These are phyloP conservation scores for Jatropha multifida DNA, from an alignment of 441 rosid species.

Conservation along the genomic window DNA sequence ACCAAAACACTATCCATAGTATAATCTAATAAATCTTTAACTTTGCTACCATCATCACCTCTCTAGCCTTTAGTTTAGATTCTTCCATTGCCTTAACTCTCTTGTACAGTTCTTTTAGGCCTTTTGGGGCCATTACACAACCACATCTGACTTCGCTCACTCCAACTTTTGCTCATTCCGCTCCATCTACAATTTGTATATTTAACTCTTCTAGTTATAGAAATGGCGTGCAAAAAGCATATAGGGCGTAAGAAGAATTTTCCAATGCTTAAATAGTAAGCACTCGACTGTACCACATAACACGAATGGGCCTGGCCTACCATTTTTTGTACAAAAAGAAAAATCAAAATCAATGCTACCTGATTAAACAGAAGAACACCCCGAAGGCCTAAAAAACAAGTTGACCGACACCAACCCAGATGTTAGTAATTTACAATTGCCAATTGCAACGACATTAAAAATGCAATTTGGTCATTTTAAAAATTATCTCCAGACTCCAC, in stretches of 20 bases:
- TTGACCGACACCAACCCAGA: conserved; percentile 15
- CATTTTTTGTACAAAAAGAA: not conserved
- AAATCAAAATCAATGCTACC: not conserved
- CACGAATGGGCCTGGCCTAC: not conserved
- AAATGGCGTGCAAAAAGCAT: not conserved
- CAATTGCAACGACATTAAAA: not conserved
- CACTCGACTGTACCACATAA: not conserved
- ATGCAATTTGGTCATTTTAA: conserved; percentile 19
- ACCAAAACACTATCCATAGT: conserved; percentile 12
- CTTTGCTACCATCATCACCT: conserved; percentile 3
- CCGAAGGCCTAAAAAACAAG: not conserved
- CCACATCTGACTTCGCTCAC: not conserved
- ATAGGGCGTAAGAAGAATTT: not conserved
- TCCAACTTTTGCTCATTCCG: conserved; percentile 19
- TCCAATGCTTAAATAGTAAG: not conserved
- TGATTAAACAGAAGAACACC: not conserved
- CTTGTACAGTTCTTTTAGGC: no score
- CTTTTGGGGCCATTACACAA: not conserved
- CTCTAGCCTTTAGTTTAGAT: not conserved
- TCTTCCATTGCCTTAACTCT: conserved; percentile 19
- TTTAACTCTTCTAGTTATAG: not conserved
- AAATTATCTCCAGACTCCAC: not conserved
- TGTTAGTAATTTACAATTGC: conserved; percentile 8
- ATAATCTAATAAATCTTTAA: not conserved
- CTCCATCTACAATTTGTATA: conserved; percentile 23